Conservation (phyloP, 148 eudicot genomes). For the Camellia lanceoleosa region DNA sequence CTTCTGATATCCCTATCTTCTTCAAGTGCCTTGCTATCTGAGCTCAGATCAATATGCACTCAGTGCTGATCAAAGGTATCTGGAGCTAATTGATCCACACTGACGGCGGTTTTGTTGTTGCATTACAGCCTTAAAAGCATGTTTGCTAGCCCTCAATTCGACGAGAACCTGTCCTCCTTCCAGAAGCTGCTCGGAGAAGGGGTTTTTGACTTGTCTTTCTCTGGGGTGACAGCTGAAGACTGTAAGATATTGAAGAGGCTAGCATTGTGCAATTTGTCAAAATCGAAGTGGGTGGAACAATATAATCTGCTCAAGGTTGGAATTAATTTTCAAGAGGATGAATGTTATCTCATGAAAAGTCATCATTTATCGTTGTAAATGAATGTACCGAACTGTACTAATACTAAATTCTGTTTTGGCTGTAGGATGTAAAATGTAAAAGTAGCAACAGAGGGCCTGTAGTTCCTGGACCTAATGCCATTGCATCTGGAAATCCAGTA, state of each 20-base stretch:
- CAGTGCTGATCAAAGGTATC: not conserved
- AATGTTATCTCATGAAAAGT: slow-evolving; percentile 8
- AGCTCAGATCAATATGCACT: not conserved
- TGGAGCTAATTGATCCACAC: slow-evolving; percentile 7
- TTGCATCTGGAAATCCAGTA: slow-evolving; percentile 34
- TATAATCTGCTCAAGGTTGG: slow-evolving; percentile 67
- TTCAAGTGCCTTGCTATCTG: not conserved
- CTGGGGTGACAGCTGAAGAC: slow-evolving; percentile 51
- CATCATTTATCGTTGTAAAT: not conserved
- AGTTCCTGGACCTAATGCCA: slow-evolving; percentile 34
- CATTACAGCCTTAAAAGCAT: slow-evolving; percentile 58
- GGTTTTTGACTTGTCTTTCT: slow-evolving; percentile 52
- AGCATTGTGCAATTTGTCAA: slow-evolving; percentile 54
- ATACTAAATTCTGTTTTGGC: slow-evolving; percentile 21
- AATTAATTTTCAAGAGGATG: not conserved
- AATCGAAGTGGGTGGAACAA: slow-evolving; percentile 76
- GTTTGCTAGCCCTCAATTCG: slow-evolving; percentile 60
- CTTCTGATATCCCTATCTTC: not conserved
- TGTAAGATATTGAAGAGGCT: slow-evolving; percentile 58
- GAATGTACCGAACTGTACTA: not conserved
- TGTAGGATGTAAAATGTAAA: slow-evolving; percentile 48
- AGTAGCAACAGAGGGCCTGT: slow-evolving; percentile 27
- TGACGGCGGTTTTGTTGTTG: not conserved
- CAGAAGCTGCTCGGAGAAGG: slow-evolving; percentile 82
- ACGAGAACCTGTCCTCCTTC: slow-evolving; percentile 65